Evolutionary conservation across 345 rosid genomes (phyloP).

Genomic region (Schrenkiella parvula): DNA sequence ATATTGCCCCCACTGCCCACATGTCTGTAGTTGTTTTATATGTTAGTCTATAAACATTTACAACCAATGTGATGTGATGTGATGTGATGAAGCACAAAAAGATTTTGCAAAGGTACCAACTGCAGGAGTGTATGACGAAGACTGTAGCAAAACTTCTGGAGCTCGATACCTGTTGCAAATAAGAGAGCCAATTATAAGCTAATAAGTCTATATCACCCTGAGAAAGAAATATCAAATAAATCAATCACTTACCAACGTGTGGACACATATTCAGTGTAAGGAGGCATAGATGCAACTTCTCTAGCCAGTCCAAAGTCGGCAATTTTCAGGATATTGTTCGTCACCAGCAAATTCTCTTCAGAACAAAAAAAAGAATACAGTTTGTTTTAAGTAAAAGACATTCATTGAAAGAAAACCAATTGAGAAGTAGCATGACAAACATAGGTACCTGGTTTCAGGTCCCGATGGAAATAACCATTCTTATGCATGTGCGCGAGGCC

Average conservation of each 20-base stretch:
- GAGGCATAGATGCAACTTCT: slow-evolving; percentile 82
- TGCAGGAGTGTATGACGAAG: slow-evolving; percentile 82
- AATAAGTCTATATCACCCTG: neutral
- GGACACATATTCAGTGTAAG: slow-evolving; percentile 97
- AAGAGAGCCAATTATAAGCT: neutral
- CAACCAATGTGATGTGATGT: neutral
- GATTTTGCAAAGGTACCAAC: slow-evolving; percentile 48
- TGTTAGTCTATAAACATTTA: slow-evolving; percentile 14
- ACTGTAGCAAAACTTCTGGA: slow-evolving; percentile 89
- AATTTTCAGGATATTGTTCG: slow-evolving; percentile 65
- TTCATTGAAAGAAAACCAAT: neutral
- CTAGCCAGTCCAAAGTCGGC: slow-evolving; percentile 96
- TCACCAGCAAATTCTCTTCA: slow-evolving; percentile 85
- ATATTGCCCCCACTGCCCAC: slow-evolving; percentile 98
- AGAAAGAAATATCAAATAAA: neutral
- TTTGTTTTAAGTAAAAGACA: neutral
- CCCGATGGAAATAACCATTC: slow-evolving; percentile 85
- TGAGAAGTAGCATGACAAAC: neutral
- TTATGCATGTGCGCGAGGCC: slow-evolving; percentile 92
- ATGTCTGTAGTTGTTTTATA: slow-evolving; percentile 48
- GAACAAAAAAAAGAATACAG: slow-evolving; percentile 3
- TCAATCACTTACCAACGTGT: slow-evolving; percentile 72
- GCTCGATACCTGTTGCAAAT: slow-evolving; percentile 75
- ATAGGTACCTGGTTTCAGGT: slow-evolving; percentile 70
- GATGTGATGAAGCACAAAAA: neutral